These are phyloP conservation scores for Diplodia sapinea DNA, from an alignment of 2,329 filamentous ascomycete genomes.

Conservation along the genomic window DNA sequence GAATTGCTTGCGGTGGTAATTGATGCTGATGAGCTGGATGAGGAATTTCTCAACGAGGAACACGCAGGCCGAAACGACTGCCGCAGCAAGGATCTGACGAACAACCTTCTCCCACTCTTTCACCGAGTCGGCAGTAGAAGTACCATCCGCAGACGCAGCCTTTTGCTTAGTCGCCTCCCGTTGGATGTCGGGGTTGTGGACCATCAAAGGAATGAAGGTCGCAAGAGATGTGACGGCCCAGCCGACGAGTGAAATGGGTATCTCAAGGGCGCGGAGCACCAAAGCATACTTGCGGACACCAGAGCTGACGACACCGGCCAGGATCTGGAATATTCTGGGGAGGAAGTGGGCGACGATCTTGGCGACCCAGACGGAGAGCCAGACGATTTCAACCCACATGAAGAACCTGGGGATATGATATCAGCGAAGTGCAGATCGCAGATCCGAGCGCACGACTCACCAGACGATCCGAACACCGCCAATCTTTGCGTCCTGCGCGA, in stretches of 20 bases:
- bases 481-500: constrained; percentile 55
- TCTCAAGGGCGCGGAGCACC: constrained; percentile 63
- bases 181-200: constrained; percentile 42
- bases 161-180: constrained; percentile 30
- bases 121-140: constrained; percentile 34
- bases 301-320: constrained; percentile 68
- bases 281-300: constrained; percentile 68
- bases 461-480: constrained; percentile 63
- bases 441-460: constrained; percentile 34
- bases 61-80: constrained; percentile 71
- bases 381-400: constrained; percentile 68
- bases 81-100: constrained; percentile 68
- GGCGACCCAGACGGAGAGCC: constrained; percentile 67
- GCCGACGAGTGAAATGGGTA: constrained; percentile 64
- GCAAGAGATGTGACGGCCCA: constrained; percentile 66
- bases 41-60: constrained; percentile 78
- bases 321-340: constrained; percentile 64
- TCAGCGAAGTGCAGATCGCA: constrained; percentile 24
- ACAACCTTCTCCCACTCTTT: constrained; percentile 62
- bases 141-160: not conserved
- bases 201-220: constrained; percentile 56
- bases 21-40: constrained; percentile 82
- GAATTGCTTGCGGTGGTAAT: constrained; percentile 85
- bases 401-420: constrained; percentile 54
- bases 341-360: constrained; percentile 66